Evolutionary conservation across 2,329 filamentous ascomycete species (phyloP).

Genomic region (Exophiala mesophila): DNA sequence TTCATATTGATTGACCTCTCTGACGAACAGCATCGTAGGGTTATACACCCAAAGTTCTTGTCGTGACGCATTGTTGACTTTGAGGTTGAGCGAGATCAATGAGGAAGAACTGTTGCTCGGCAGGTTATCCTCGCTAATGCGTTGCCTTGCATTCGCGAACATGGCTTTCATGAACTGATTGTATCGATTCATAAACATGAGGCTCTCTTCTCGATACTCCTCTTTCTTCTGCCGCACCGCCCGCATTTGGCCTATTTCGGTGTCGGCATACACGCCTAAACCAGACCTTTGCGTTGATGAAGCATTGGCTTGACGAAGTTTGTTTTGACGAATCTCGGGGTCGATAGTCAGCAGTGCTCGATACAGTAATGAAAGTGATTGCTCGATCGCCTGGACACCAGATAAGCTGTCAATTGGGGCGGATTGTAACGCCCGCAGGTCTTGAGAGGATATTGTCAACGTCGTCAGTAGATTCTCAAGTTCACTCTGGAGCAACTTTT

Average conservation of each 20-base stretch:
- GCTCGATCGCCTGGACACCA: constrained; percentile 73
- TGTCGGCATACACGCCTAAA: constrained; percentile 62
- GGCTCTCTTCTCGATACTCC: constrained; percentile 72
- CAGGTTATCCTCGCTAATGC: constrained; percentile 59
- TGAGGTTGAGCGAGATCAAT: constrained; percentile 56
- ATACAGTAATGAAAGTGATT: constrained; percentile 73
- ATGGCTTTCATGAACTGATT: constrained; percentile 76
- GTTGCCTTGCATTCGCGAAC: constrained; percentile 69
- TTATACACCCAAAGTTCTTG: constrained; percentile 81
- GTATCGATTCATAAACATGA: constrained; percentile 70
- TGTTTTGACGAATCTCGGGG: constrained; percentile 62
- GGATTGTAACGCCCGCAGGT: constrained; percentile 68
- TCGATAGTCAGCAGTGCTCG: constrained; percentile 93
- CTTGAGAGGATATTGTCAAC: constrained; percentile 74
- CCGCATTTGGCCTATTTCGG: constrained; percentile 76
- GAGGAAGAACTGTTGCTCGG: constrained; percentile 36
- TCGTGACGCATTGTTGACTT: constrained; percentile 69
- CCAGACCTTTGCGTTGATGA: constrained; percentile 32
- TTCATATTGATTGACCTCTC: constrained; percentile 73
- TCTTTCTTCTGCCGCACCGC: constrained; percentile 93
- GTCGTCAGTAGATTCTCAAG: constrained; percentile 84
- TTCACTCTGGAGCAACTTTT: constrained; percentile 87
- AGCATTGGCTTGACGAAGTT: constrained; percentile 45
- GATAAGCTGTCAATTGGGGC: constrained; percentile 66
- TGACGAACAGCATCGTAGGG: constrained; percentile 78